Conservation (phyloP, 371 early-diverging fungal species). For the Saksenaea vasiformis region DNA sequence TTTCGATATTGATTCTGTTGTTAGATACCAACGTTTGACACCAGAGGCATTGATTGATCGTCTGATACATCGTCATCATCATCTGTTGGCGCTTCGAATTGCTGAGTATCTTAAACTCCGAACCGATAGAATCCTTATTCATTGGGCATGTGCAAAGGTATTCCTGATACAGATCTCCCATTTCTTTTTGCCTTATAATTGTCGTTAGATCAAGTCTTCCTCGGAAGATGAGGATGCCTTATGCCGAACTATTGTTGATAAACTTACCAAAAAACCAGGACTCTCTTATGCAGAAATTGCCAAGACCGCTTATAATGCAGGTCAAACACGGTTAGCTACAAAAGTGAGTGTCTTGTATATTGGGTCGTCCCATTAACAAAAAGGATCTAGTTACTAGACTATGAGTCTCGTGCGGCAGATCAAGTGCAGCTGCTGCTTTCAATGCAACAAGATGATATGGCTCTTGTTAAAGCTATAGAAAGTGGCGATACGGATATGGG, state of each 20-base stretch:
- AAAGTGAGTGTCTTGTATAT: conserved; percentile 52
- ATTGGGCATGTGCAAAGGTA: conserved; percentile 96
- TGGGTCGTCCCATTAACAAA: neutral
- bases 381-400: conserved; percentile 68
- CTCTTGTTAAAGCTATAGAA: conserved; percentile 88
- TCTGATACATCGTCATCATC: conserved; percentile 81
- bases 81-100: conserved; percentile 83
- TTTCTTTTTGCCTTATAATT: neutral
- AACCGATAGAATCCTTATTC: conserved; percentile 82
- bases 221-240: conserved; percentile 87
- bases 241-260: conserved; percentile 77
- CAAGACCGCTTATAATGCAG: conserved; percentile 85
- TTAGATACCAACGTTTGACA: conserved; percentile 73
- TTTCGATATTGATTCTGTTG: neutral
- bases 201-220: conserved; percentile 71
- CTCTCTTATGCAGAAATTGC: conserved; percentile 92
- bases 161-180: neutral
- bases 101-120: conserved; percentile 82
- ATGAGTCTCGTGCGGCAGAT: conserved; percentile 91
- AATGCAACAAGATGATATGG: conserved; percentile 89
- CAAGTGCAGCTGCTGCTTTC: conserved; percentile 93
- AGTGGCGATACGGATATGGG: conserved; percentile 95
- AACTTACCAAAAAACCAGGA: conserved; percentile 71
- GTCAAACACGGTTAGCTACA: conserved; percentile 87
- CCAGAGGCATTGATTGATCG: conserved; percentile 82